phyloP scores from a whole-genome alignment of 202 grass and related monocot genomes.

The Cymbopogon flexuosus region DNA sequence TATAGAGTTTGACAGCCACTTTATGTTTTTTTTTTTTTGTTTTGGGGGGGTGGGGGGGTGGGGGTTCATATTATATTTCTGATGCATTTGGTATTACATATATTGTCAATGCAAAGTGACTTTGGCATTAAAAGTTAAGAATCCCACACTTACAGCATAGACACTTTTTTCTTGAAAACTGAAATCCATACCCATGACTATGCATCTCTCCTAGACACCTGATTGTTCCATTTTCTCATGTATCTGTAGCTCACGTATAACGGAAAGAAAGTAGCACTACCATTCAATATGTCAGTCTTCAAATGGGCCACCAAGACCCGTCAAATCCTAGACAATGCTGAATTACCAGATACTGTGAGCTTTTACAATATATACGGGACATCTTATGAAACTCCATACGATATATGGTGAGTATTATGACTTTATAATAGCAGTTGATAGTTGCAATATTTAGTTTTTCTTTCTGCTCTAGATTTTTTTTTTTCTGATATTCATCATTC shows the following conservation, averaged over 20 bases:
- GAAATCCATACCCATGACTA: neutral
- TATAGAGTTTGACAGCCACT: no score
- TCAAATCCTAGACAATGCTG: conserved; percentile 67
- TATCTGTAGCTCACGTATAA: conserved; percentile 69
- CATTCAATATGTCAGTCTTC: conserved; percentile 78
- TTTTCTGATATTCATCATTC: conserved; percentile 5
- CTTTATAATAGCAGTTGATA: neutral
- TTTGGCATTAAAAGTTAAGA: neutral
- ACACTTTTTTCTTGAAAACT: no score
- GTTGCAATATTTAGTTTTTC: neutral
- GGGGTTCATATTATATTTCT: neutral
- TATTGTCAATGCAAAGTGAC: neutral
- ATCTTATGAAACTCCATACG: conserved; percentile 66
- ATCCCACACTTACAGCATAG: neutral
- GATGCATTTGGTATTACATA: neutral
- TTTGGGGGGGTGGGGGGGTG: no score
- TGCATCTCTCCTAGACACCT: neutral
- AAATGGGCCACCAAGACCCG: conserved; percentile 73
- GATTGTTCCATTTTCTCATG: conserved; percentile 8
- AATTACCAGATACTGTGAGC: conserved; percentile 66
- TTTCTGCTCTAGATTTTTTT: neutral
- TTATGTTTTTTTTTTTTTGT: no score
- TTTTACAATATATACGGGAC: conserved; percentile 81
- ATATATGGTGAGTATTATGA: conserved; percentile 68
- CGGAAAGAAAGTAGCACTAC: conserved; percentile 64